Base-by-base conservation (phyloP, 331 rosid species). In the Quercus phellos region DNA sequence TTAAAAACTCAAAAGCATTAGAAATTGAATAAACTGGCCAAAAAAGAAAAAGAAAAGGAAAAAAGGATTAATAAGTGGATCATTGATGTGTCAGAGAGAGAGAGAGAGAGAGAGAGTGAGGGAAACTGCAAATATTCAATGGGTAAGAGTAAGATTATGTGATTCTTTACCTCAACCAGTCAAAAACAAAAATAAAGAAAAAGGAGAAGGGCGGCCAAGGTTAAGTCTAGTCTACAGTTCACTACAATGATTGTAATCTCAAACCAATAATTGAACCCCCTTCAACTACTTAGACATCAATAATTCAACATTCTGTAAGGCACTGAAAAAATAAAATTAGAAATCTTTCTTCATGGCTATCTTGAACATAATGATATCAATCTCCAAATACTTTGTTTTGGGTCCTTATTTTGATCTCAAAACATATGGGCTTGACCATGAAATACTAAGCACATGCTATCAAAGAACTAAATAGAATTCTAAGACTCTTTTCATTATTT, bases 241-340 rank as follows among this genome's bases (percentile, higher is more conserved):
- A 35, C 21, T 61, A 22, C 90, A 87, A 87, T 87, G 70, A 87
- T 87, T 82, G 90, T 66, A 78, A 84, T 80, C 74, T 64, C 51
- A 53, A 76, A 58, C 85, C 90, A 87, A 87, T 87, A 87, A 87
- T 87, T 87, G 89, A 84, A 77, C n/a, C 56, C 55, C 74, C 71
- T 46, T 64, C 77, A 58, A 64, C 81, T 42, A 71, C 71, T 77
- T 81, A 46, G 64, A 8, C 74, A 61, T 34, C 83, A 83, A 72
- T 83, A 84, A 73, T 79, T 68, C 71, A 55, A 38, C 51, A 18
- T 66, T 66, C 17, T 46, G 51, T 46, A 46, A 46, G 51, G 51
- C 51, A 46, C 51, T 46, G 34, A 32, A 6, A 2, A 64, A 64
- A 6, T 21, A 18, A 66, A 66, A 11, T 34, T 2, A 4, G 71